phyloP scores from a whole-genome alignment of 2,329 filamentous ascomycete genomes.

The Penicillium sp. region DNA sequence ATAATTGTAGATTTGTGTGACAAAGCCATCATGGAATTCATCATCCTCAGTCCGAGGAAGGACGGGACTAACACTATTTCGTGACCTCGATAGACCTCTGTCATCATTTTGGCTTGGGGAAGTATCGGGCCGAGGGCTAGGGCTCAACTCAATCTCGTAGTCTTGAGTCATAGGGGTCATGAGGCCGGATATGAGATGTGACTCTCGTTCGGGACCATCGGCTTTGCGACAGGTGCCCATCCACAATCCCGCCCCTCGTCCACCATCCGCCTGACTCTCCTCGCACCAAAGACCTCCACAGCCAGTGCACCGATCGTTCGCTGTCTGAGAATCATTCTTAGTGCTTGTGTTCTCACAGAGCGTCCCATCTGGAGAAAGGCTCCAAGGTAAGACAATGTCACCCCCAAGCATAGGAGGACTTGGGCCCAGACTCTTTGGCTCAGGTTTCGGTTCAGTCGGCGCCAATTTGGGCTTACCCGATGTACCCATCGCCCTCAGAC shows the following conservation, averaged over 20 bases:
- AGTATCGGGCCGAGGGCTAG: not conserved
- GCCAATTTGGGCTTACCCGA: slow-evolving; percentile 29
- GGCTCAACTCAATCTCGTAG: slow-evolving; percentile 8
- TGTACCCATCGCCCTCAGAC: slow-evolving; percentile 35
- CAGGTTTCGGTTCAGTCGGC: slow-evolving; percentile 49
- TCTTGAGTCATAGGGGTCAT: slow-evolving; percentile 26
- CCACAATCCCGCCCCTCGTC: slow-evolving; percentile 40
- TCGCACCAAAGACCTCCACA: slow-evolving; percentile 73
- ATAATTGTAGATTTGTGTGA: slow-evolving; percentile 97
- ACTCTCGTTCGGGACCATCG: slow-evolving; percentile 12
- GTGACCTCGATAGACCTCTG: not conserved
- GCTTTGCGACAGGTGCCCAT: slow-evolving; percentile 42
- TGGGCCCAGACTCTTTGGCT: slow-evolving; percentile 50
- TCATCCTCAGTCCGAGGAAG: slow-evolving; percentile 43
- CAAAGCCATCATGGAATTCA: slow-evolving; percentile 80
- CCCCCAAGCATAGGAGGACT: slow-evolving; percentile 84
- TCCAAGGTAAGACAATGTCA: slow-evolving; percentile 77
- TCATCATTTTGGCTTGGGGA: slow-evolving; percentile 3
- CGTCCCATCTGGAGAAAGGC: slow-evolving; percentile 78
- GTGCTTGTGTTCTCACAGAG: slow-evolving; percentile 76
- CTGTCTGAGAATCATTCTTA: slow-evolving; percentile 52
- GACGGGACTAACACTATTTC: not conserved
- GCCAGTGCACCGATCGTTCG: slow-evolving; percentile 51
- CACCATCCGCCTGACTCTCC: slow-evolving; percentile 55
- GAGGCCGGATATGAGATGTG: slow-evolving; percentile 22